phyloP scores from a whole-genome alignment of 2,329 filamentous ascomycete genomes.

The Botryotinia narcissicola region DNA sequence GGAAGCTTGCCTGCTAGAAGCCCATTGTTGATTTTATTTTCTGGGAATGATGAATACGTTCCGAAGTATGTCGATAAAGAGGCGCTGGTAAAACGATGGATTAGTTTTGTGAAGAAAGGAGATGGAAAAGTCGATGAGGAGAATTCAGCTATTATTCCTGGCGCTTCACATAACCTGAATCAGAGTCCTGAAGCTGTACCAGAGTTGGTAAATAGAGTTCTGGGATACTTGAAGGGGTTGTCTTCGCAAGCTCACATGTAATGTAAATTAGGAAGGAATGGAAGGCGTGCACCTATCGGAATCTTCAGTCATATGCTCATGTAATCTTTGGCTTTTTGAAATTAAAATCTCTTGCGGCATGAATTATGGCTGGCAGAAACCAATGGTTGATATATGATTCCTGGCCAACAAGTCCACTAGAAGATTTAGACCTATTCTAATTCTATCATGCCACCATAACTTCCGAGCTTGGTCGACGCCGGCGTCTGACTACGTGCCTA shows the following conservation, averaged over 20 bases:
- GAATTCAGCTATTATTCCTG: constrained; percentile 48
- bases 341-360: neutral
- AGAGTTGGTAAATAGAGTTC: constrained; percentile 50
- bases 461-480: neutral
- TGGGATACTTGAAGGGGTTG: constrained; percentile 45
- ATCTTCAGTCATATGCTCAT: neutral
- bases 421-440: neutral
- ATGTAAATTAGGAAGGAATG: neutral
- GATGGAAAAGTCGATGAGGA: constrained; percentile 48
- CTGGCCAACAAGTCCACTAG: no score
- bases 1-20: constrained; percentile 46
- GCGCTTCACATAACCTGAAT: constrained; percentile 52
- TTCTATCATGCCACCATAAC: neutral
- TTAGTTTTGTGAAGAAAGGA: constrained; percentile 42
- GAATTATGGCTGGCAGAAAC: neutral
- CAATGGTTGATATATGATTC: neutral
- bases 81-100: constrained; percentile 50
- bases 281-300: no score
- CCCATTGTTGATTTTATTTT: constrained; percentile 50
- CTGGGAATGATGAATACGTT: constrained; percentile 51
- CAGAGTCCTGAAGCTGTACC: constrained; percentile 46
- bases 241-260: constrained; percentile 5
- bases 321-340: no score
- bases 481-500: neutral
- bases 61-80: constrained; percentile 48